These are phyloP conservation scores for Diaporthe sp. DNA, from an alignment of 2,329 filamentous ascomycete genomes.

Conservation along the genomic window DNA sequence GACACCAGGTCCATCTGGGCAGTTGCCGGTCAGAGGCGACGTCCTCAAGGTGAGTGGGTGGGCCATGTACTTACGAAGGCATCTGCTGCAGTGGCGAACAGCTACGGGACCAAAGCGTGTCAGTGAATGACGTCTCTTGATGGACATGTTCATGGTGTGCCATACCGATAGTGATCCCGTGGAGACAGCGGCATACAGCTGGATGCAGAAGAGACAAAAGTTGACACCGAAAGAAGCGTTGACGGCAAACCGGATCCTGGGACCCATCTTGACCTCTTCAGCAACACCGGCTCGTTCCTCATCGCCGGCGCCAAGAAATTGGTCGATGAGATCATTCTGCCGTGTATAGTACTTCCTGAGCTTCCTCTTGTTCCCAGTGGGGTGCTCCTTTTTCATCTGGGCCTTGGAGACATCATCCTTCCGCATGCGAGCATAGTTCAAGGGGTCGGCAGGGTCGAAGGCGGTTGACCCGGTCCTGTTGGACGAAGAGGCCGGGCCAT, in stretches of 20 bases:
- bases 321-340: conserved; percentile 64
- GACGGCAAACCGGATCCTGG: conserved; percentile 67
- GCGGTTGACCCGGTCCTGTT: conserved; percentile 30
- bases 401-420: conserved; percentile 57
- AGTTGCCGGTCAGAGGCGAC: conserved; percentile 42
- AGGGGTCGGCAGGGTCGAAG: conserved; percentile 45
- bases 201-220: conserved; percentile 69
- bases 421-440: conserved; percentile 57
- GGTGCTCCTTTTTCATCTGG: conserved; percentile 64
- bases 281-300: conserved; percentile 67
- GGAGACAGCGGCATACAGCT: conserved; percentile 70
- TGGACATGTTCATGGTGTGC: not conserved
- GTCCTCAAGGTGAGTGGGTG: not conserved
- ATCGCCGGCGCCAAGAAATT: conserved; percentile 68
- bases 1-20: conserved; percentile 73
- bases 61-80: conserved; percentile 62
- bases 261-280: conserved; percentile 64
- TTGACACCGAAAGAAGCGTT: conserved; percentile 65
- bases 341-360: conserved; percentile 63
- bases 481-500: conserved; percentile 14
- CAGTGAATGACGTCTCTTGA: conserved; percentile 4
- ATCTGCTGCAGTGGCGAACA: conserved; percentile 77
- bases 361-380: conserved; percentile 58
- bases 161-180: conserved; percentile 68
- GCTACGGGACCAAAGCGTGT: conserved; percentile 46